Conservation (phyloP, 495 filamentous ascomycete genomes). For the Daldinia vernicosa region DNA sequence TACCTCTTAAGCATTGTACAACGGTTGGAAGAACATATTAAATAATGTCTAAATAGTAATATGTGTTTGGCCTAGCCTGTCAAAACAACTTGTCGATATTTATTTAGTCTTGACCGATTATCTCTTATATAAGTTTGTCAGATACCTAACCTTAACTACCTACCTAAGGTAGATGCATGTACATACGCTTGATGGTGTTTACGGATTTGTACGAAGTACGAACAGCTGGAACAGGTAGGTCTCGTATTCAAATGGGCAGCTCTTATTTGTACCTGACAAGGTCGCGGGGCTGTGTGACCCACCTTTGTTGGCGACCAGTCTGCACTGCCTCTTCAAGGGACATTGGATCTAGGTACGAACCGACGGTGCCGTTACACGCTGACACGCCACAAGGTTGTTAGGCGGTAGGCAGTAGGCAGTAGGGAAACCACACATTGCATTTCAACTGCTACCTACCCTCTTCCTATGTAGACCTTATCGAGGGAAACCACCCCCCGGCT, state of each 20-base stretch:
- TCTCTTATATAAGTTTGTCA: neutral
- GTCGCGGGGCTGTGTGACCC: constrained; percentile 7
- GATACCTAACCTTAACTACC: too few species aligned
- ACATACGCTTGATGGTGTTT: too few species aligned
- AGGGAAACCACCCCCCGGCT: constrained; percentile 5
- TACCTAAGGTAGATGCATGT: too few species aligned
- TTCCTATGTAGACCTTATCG: constrained; percentile 6
- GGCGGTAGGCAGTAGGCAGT: neutral
- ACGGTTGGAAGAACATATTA: neutral
- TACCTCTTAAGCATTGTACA: neutral
- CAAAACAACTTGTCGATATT: neutral
- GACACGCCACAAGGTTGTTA: too few species aligned
- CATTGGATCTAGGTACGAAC: neutral
- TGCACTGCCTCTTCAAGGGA: neutral
- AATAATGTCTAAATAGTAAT: neutral
- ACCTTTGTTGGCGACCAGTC: neutral
- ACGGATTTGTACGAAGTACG: neutral
- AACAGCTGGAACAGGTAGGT: neutral
- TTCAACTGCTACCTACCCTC: neutral
- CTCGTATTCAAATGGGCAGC: constrained; percentile 7
- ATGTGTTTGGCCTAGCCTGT: neutral
- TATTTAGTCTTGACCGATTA: neutral
- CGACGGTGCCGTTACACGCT: neutral
- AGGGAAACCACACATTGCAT: neutral
- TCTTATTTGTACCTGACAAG: constrained; percentile 6